phyloP scores from a whole-genome alignment of 306 rosid genomes.

The Elaeagnus macrophylla region DNA sequence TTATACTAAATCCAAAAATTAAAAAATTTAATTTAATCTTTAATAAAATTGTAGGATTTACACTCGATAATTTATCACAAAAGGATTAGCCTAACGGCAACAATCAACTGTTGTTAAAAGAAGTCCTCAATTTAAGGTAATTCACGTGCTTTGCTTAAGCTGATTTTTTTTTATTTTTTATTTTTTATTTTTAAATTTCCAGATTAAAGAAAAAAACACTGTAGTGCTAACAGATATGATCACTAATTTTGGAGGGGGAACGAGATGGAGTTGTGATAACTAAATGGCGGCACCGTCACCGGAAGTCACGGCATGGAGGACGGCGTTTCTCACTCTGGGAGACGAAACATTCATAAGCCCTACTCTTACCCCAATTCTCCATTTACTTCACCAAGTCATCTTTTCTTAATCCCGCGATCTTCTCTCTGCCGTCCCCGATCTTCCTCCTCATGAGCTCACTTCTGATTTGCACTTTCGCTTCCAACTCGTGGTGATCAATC shows the following conservation, averaged over 20 bases:
- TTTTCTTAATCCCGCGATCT: slow-evolving; percentile 50
- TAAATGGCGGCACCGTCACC: neutral
- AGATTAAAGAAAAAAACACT: no score
- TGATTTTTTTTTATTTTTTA: no score
- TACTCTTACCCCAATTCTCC: slow-evolving; percentile 29
- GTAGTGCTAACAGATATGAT: no score
- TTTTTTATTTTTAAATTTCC: no score
- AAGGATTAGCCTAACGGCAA: no score
- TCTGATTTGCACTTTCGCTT: slow-evolving; percentile 63
- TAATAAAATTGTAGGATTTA: no score
- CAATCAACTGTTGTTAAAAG: no score
- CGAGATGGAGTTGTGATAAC: neutral
- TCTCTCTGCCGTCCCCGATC: slow-evolving; percentile 49
- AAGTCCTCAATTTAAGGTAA: no score
- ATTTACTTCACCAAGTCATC: slow-evolving; percentile 46
- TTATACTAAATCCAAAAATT: no score
- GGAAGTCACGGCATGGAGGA: slow-evolving; percentile 58
- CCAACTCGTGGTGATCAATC: slow-evolving; percentile 37
- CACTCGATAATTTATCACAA: no score
- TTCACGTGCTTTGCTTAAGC: no score
- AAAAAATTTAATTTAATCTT: no score
- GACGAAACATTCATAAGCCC: slow-evolving; percentile 62
- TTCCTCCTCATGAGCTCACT: slow-evolving; percentile 73
- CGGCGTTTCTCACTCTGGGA: slow-evolving; percentile 63
- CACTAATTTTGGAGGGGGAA: neutral